Percentiles rank a stretch among this genome's conserved stretches.
These are phyloP conservation scores for Macadamia integrifolia DNA, from an alignment of 164 flowering plant genomes.

Conservation along the genomic window DNA sequence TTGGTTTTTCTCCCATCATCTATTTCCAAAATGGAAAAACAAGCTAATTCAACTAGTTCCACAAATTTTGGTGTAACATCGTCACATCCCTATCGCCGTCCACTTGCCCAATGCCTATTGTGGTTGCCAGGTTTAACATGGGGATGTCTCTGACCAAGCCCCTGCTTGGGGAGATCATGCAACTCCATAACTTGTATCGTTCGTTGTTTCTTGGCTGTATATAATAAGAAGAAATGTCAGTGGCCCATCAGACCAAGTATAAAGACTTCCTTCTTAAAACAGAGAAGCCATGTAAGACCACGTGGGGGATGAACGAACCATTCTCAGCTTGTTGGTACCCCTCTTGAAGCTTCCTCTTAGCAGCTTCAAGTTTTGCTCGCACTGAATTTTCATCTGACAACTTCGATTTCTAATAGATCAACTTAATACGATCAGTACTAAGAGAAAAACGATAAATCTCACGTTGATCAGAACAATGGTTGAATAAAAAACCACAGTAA, in stretches of 20 bases:
- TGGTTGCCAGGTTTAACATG: slow-evolving; percentile 42
- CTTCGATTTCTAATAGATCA: slow-evolving; percentile 36
- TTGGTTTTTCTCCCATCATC: slow-evolving; percentile 7
- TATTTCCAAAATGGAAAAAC: slow-evolving; percentile 13
- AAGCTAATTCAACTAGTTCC: too few relatives aligned
- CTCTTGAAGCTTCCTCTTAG: slow-evolving; percentile 71
- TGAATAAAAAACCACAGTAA: neutral
- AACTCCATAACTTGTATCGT: slow-evolving; percentile 80
- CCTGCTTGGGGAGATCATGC: slow-evolving; percentile 70
- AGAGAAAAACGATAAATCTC: too few relatives aligned
- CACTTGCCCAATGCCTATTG: slow-evolving; percentile 47
- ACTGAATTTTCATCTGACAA: slow-evolving; percentile 35
- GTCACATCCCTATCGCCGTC: slow-evolving; percentile 31
- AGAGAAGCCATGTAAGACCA: neutral
- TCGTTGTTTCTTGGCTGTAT: slow-evolving; percentile 79
- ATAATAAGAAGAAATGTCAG: slow-evolving; percentile 6
- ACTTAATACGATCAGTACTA: neutral
- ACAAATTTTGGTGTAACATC: neutral
- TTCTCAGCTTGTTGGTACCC: slow-evolving; percentile 75
- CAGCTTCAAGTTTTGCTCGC: slow-evolving; percentile 47
- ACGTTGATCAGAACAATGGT: slow-evolving; percentile 1
- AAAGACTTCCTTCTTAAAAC: neutral
- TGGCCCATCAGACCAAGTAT: neutral
- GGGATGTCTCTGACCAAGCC: slow-evolving; percentile 33
- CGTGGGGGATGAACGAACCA: slow-evolving; percentile 29